Conservation (phyloP, 1,139 yeast species). For the Meyerozyma carpophila region DNA sequence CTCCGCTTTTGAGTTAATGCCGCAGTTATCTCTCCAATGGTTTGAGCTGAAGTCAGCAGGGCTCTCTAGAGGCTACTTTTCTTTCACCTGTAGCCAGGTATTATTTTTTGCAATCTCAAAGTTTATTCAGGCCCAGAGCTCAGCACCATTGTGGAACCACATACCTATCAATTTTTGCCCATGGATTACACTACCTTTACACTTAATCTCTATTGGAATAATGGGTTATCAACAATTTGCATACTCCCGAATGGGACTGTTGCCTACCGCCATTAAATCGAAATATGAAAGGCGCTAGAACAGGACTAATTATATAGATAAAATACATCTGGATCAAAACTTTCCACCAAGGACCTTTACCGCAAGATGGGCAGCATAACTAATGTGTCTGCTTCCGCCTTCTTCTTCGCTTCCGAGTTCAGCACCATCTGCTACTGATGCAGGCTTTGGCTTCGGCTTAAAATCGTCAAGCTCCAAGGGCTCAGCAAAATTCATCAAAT, state of each 20-base stretch:
- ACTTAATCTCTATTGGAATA: not conserved
- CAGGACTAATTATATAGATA: no score
- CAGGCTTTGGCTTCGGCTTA: constrained; percentile 26
- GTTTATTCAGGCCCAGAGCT: constrained; percentile 2
- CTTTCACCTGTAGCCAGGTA: constrained; percentile 7
- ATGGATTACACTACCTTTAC: constrained; percentile 12
- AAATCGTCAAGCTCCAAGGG: constrained; percentile 55
- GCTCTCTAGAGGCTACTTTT: constrained; percentile 8
- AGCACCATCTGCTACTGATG: constrained; percentile 7
- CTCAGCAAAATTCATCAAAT: constrained; percentile 50
- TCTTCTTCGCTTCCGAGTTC: constrained; percentile 23
- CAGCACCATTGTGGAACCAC: constrained; percentile 14
- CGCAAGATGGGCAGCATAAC: constrained; percentile 58
- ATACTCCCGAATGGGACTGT: not conserved
- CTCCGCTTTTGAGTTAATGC: constrained; percentile 14
- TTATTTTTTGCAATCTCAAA: constrained; percentile 6
- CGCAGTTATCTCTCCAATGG: constrained; percentile 28
- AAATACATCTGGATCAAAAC: constrained; percentile 28
- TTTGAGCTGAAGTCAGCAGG: constrained; percentile 16
- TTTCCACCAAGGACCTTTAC: constrained; percentile 62
- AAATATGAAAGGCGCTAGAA: not conserved
- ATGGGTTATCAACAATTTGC: not conserved
- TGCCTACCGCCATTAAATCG: not conserved
- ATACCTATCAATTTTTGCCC: constrained; percentile 22
- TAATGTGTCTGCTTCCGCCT: constrained; percentile 54